Base-by-base conservation (phyloP, 2,329 filamentous ascomycete species). In the Gnomoniopsis smithogilvyi region DNA sequence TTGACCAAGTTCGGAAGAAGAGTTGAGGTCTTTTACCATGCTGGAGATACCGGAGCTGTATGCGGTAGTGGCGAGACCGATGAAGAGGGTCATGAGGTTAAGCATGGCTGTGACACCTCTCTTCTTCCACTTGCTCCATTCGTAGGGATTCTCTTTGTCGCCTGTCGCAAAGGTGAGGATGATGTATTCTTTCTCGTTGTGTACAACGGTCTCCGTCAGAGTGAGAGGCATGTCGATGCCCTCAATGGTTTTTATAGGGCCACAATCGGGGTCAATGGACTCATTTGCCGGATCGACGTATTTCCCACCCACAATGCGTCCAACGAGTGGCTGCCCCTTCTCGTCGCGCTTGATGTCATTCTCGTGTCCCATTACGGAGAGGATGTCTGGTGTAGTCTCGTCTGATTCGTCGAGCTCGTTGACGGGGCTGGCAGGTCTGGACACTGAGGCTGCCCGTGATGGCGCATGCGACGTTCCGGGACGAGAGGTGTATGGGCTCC, bases 41-140 rank as follows among this genome's bases (percentile, higher is more conserved):
- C 67, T 69, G 55, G 67, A 65, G 63, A 81, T 78, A 47, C 78
- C 79, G 22, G 78, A 78, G 55, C 74, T 78, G 70, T 81, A 82
- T 12, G 78, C 77, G 3, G 79, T 81, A 6, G 79, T 81, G n/a
- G 79, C 79, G 15, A 81, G 72, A 67, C 79, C 79, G 59, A 81
- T 80, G 68, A 80, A 81, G 10, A 82, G 71, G 1, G 79, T 81
- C 79, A 81, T 82, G 14, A 78, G 62, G 64, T 78, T 80, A 15
- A 82, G 74, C 48, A 80, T 72, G 3, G 72, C 62, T 2, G 76
- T 76, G 62, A 81, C 77, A 63, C 76, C 74, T 3, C 72, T 69
- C 68, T 80, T 81, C 59, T 74, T 71, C 54, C 67, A 70, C 2
- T 66, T 64, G 45, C 70, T 73, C 76, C 76, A 82, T 67, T 82